Base-by-base conservation (phyloP, 2,329 filamentous ascomycete species). In the Phoma sp. region DNA sequence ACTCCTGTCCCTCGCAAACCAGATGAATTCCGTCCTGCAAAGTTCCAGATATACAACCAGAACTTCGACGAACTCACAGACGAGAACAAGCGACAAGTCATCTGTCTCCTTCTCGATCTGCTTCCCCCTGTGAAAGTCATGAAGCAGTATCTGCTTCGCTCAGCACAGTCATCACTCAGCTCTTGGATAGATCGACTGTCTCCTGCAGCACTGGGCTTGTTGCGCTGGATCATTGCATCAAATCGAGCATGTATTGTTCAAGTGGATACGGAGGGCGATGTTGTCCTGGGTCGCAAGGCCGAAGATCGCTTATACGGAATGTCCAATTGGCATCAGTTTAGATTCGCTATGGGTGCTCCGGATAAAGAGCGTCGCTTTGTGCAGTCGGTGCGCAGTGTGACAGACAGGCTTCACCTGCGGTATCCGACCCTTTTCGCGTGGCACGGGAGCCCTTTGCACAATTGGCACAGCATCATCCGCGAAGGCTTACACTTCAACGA, bases 391-490 rank as follows among this genome's bases (percentile, higher is more conserved):
- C 77, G 79, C 33, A 67, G 75, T 4, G 79, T 80, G 23, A 71
- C 75, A 2, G 52, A 65, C 13, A 69, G 76, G 5, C 65, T 79
- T 14, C 72, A 74, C 35, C 62, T 79, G 40, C 60, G 74, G 55
- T 79, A 85, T 61, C 89, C 89, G 0, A 93, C 90, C 0, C 73
- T 96, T 1, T 91, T 96, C 66, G 91, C 90, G 0, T 96, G 89
- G 87, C 93, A 97, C 71, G 93, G 92, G 5, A 96, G 90, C 65
- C 71, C 77, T 0, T 60, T 96, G 3, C 61, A 73, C 3, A 96
- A 96, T 65, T 96, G 93, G 93, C 93, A 97, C 73, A 89, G 88
- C 64, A 96, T 97, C 64, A 86, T 96, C 58, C 86, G 92, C 29
- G 85, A 89, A 55, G 92, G 93, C 0, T 78, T 97, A 5, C 85